Conservation (phyloP, 305 asterid genomes). For the Fraxinus platypoda region DNA sequence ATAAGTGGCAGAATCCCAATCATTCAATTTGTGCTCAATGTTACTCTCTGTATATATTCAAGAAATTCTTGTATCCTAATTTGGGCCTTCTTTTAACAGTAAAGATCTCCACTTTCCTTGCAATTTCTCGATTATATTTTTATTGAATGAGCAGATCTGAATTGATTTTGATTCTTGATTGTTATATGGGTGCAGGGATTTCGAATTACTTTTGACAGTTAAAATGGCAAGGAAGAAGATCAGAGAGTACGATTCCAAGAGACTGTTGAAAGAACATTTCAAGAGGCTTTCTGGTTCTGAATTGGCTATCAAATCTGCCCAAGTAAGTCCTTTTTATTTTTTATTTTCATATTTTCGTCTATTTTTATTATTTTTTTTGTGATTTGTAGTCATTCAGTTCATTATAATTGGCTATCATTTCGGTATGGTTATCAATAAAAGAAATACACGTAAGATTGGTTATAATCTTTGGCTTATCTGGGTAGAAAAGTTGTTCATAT, state of each 20-base stretch:
- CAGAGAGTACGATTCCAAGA: conserved; percentile 98
- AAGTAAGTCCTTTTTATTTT: conserved; percentile 36
- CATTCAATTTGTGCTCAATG: conserved; percentile 19
- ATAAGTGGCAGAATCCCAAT: neutral
- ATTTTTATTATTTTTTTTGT: neutral
- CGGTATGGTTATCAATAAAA: conserved; percentile 7
- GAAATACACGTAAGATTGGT: neutral
- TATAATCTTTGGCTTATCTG: neutral
- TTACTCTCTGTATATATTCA: conserved; percentile 17
- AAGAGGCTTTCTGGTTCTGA: conserved; percentile 86
- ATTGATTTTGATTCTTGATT: neutral
- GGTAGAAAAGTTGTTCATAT: neutral
- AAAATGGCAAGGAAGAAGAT: conserved; percentile 97
- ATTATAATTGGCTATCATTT: conserved; percentile 2
- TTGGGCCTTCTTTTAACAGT: conserved; percentile 26
- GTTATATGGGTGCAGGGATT: conserved; percentile 22
- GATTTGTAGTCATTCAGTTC: conserved; percentile 12
- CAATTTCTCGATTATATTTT: neutral
- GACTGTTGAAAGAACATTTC: conserved; percentile 87
- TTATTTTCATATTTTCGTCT: neutral
- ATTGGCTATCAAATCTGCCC: conserved; percentile 82
- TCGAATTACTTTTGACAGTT: neutral
- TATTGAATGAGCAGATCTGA: conserved; percentile 20
- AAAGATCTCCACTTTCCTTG: conserved; percentile 37
- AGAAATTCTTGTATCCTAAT: conserved; percentile 26